Evolutionary conservation across 176 grass and related monocot genomes (phyloP), one percentile per base, ranked within the genome.

Genomic region (Saccharum spontaneum): DNA sequence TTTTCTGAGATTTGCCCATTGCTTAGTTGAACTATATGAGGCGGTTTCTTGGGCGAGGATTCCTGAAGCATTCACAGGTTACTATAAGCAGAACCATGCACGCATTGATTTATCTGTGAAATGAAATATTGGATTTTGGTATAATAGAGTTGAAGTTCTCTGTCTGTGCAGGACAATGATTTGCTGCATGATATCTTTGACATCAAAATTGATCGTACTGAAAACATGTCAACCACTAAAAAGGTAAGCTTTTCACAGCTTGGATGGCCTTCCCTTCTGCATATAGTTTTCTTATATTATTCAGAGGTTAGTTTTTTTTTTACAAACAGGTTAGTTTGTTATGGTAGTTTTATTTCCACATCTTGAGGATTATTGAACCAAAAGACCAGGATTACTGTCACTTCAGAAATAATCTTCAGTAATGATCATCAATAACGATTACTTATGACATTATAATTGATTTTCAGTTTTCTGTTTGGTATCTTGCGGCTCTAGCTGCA

Each of bases 21-120:
- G 9, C 28, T 54, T 54, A 75, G 73, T 75, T 75, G 73, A 75
- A 75, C 73, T 75, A 74, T 74, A 36, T 75, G 48, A 75, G 48
- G 46, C 73, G 73, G 73, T 75, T 75, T 75, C 73, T 75, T 75
- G 46, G 73, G 17, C 45, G 73, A 36, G 73, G 73, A 75, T 75
- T 75, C 73, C 30, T 75, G 30, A 75, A 75, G 73, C 73, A 75
- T 54, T 49, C 73, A 54, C 48, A 75, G 73, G 73, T 75, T 34
- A 34, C 8, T 54, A 75, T 22, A 54, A 12, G 17, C 48, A 54
- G 46, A 75, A 54, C 46, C 44, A 75, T 52, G 44, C 45, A 31
- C 16, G 3, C 10, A 33, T 54, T 75, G 73, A 54, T 75, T 36
- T 10, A 36, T 54, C 16, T 75, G 73, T 20, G 45, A 33, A 74